These are phyloP conservation scores for Dioscorea dumetorum DNA, from an alignment of 106 monocot species.

Conservation along the genomic window DNA sequence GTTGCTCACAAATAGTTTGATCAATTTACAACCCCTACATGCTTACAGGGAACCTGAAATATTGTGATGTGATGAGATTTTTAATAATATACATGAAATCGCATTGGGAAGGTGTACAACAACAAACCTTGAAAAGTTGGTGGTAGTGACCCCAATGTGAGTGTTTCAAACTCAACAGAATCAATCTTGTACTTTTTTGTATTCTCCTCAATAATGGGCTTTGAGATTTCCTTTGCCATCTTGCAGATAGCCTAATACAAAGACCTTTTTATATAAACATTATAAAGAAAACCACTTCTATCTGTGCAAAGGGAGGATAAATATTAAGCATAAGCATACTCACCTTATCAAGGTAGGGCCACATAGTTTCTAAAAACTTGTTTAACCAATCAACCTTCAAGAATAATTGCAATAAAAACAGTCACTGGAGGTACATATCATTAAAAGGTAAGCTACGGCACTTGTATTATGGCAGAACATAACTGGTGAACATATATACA, in stretches of 20 bases:
- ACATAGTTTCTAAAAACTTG: constrained; percentile 56
- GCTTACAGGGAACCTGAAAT: too few relatives aligned
- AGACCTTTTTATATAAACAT: neutral
- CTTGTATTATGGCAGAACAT: neutral
- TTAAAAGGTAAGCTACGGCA: neutral
- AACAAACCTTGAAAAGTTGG: constrained; percentile 73
- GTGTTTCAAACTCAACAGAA: constrained; percentile 75
- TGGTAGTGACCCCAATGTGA: constrained; percentile 75
- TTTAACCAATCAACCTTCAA: constrained; percentile 85
- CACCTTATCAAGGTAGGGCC: constrained; percentile 84
- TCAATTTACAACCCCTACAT: too few relatives aligned
- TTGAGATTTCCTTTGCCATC: constrained; percentile 62
- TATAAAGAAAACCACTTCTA: neutral
- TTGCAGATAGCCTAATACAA: constrained; percentile 73
- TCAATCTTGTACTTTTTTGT: constrained; percentile 70
- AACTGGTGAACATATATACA: neutral
- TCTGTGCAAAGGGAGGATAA: neutral
- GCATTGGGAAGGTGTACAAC: neutral
- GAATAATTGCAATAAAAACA: constrained; percentile 4
- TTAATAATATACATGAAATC: too few relatives aligned
- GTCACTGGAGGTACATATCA: neutral
- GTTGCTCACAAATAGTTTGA: too few relatives aligned
- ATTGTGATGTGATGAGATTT: too few relatives aligned
- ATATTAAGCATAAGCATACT: too few relatives aligned
- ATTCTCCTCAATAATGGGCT: constrained; percentile 76